Evolutionary conservation across 108 stramenopile genomes (phyloP), one percentile per base, ranked within the genome.

Genomic region (Cyclotella atomus): DNA sequence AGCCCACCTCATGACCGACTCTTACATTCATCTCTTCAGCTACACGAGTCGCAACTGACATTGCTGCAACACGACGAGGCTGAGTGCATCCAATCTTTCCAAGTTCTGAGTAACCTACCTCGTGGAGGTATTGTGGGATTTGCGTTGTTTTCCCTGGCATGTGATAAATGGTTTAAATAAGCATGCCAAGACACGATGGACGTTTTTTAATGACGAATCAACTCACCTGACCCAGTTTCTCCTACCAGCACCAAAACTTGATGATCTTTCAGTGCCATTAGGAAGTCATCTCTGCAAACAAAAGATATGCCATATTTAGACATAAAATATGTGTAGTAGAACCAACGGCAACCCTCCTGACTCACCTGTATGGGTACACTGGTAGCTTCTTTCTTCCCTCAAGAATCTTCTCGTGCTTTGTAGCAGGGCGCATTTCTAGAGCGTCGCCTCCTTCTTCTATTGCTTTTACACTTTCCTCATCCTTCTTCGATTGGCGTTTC

Each of bases 1-100:
- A 99, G 2, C 47, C 47, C 23, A 98, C 98, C 73, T 98, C 98
- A 43, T 96, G 95, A n/a, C 99, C 99, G 8, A 99, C 81, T 57
- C 88, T 88, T 14, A 91, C 91, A 75, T 95, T 85, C 98, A 99
- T 97, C 74, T 99, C 99, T 57, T 95, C 83, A 14, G 96, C 89
- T 0, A 99, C 99, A 61, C 99, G 95, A 21, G 98, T 92, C 0
- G 99, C 99, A 23, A 99, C 98, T 53, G 89, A 91, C 98, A 99
- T 98, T 17, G 99, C 99, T 28, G 99, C 99, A 28, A 99, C 98
- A 24, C 99, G 93, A 28, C 99, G 85, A 3, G 99, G 99, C 59
- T 83, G 99, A 32, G 99, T 99, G 68, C 98, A 98, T 1, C 98
- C 99, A 65, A 99, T 95, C 71, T 91, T 96, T 29, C 99, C 99